A percentile compares a stretch with the other conserved stretches of the same genome.
Evolutionary conservation across 768 basidiomycete genomes (phyloP).

Genomic region (Rhizopogon rudus): DNA sequence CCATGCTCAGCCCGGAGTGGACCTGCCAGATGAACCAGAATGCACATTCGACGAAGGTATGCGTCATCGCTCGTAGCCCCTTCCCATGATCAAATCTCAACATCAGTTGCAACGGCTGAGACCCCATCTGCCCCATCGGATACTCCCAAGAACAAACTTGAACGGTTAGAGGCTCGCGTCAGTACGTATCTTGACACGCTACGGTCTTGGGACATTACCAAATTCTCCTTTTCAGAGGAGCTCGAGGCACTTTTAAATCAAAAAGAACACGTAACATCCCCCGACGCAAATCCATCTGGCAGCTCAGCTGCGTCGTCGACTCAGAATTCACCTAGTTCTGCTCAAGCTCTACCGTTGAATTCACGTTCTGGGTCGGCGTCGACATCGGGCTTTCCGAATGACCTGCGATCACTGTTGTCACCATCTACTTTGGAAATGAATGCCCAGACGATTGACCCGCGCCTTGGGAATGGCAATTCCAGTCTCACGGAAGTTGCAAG

Average conservation of each 20-base stretch:
- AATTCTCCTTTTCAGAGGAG: conserved; percentile 44
- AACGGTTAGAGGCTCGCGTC: conserved; percentile 63
- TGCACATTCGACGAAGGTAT: conserved; percentile 76
- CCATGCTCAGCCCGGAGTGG: conserved; percentile 54
- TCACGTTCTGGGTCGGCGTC: not conserved
- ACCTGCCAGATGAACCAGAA: conserved; percentile 51
- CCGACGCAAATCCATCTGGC: conserved; percentile 1
- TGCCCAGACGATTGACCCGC: not conserved
- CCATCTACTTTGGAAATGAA: not conserved
- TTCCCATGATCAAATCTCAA: not conserved
- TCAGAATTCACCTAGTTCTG: conserved; percentile 20
- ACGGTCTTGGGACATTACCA: not conserved
- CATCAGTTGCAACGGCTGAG: conserved; percentile 34
- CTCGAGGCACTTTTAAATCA: conserved; percentile 62
- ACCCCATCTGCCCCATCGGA: conserved; percentile 33
- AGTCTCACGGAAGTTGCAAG: not conserved
- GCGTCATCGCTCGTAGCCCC: conserved; percentile 1
- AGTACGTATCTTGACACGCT: conserved; percentile 35
- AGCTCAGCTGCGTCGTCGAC: not conserved
- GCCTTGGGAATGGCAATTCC: not conserved
- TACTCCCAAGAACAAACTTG: conserved; percentile 55
- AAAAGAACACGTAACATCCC: conserved; percentile 33
- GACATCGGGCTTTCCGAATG: not conserved
- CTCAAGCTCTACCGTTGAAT: conserved; percentile 17
- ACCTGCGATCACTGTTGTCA: not conserved